Evolutionary conservation across 805 yeast species (phyloP).

Genomic region (Teunomyces tritomae): DNA sequence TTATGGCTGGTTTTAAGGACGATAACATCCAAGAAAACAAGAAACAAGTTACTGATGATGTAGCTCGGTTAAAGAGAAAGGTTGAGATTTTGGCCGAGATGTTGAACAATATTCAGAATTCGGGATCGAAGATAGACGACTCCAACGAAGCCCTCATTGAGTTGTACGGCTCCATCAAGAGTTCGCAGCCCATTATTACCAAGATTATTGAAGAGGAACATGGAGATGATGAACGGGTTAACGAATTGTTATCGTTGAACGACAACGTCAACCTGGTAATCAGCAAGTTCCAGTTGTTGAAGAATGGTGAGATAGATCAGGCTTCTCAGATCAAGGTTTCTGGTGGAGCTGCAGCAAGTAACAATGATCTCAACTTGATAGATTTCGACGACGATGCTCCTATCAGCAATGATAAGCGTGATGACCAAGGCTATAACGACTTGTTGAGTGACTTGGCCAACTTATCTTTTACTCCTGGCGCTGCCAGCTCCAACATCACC

Average conservation of each 20-base stretch:
- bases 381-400: constrained; percentile 44
- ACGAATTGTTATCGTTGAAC: constrained; percentile 63
- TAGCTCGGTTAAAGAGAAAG: constrained; percentile 79
- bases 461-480: constrained; percentile 49
- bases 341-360: constrained; percentile 19
- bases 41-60: constrained; percentile 77
- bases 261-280: constrained; percentile 72
- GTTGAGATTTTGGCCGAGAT: constrained; percentile 85
- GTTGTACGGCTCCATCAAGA: constrained; percentile 71
- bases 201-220: constrained; percentile 81
- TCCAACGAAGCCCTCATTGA: constrained; percentile 76
- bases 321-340: constrained; percentile 36
- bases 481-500: constrained; percentile 8
- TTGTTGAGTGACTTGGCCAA: constrained; percentile 69
- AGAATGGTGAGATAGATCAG: constrained; percentile 54
- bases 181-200: constrained; percentile 82
- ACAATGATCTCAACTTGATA: constrained; percentile 37
- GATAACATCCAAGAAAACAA: constrained; percentile 72
- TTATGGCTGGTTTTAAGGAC: constrained; percentile 96
- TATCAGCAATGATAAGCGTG: constrained; percentile 26
- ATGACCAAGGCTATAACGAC: constrained; percentile 56
- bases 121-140: constrained; percentile 36
- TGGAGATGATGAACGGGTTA: constrained; percentile 61
- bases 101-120: constrained; percentile 53
- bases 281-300: constrained; percentile 62